Base-by-base conservation (phyloP, 2,329 filamentous ascomycete species). In the Beauveria varroae region DNA sequence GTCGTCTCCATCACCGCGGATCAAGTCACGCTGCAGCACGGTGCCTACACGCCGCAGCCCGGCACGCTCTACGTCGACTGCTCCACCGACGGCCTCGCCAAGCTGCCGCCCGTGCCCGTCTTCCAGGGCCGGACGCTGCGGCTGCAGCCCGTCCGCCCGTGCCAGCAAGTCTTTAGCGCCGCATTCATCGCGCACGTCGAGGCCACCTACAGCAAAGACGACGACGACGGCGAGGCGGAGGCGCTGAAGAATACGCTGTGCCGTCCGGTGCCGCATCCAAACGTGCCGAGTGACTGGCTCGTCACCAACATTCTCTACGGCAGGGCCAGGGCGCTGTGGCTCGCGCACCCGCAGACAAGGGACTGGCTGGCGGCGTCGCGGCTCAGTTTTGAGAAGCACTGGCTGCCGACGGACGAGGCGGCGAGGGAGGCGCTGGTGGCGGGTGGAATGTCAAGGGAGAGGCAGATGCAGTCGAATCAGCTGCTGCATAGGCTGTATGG, bases 1-100 rank as follows among this genome's bases (percentile, higher is more conserved):
- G 63, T 64, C 20, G 40, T 52, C 16, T 34, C 61, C 51, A 64
- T 64, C 57, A 43, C 55, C 41, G 30, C 47, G 18, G 46, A 55
- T 28, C 6, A 20, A n/a, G 43, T 61, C 16, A 54, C 37, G 18
- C 58, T 61, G 20, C 52, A 52, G 5, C n/a, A 41, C 7, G 58
- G 58, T 7, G 40, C 58, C 16, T 44, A 54, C 46, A 22, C 9
- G 40, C 26, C 58, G 5, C 40, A 7, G 16, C 41, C 49, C 1
- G 46, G 24, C 3, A 22, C 58, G 9, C 51, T 61, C 9, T 61
- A 50, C 18, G n/a, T 61, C 18, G 50, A 61, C 41, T 61, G 58
- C 44, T 54, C 58, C n/a, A 54, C 58, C 28, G 43, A 54, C 22
- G 58, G 50, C 26, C 44, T 56, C 18, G 37, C 58, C 7, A 46